Evolutionary conservation across 352 stramenopile genomes (phyloP), one percentile per base, ranked within the genome.

Genomic region (Phytophthora parvispora): DNA sequence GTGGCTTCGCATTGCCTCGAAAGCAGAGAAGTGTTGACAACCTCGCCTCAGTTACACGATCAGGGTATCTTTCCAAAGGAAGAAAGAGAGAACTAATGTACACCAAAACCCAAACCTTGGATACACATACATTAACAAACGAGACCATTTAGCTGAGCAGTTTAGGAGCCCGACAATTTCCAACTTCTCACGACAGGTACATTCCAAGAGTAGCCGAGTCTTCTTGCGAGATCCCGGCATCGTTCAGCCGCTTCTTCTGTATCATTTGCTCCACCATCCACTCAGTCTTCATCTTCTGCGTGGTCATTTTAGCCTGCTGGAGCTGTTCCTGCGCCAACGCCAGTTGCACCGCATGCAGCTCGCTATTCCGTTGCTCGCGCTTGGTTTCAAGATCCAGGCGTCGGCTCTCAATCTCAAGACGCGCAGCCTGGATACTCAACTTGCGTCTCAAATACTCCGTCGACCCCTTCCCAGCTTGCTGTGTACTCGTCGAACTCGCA

Each of bases 241-340:
- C 78, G 29, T 60, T 72, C 9, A 88, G 56, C 22, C 75, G 60
- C 40, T 88, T 88, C 65, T 86, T 88, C 25, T 88, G 80, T 36
- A 88, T 53, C 59, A 78, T 64, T 57, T 86, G 78, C n/a, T 88
- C 77, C 22, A 86, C 65, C 53, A 86, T 62, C 80, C 77, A 86
- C 56, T 88, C 77, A 4, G 60, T 72, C 47, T 76, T 82, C 49
- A 86, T 74, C 64, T 86, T 88, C 47, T 86, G 77, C 8, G 77
- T 86, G 5, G 61, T 60, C 50, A 86, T 52, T 31, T 82, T 81
- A 16, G 77, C 75, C 40, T 88, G 80, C 18, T 84, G 76, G n/a
- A 88, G 56, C 65, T 88, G 78, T 31, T 88, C 80, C 64, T 83
- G 72, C 16, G 78, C 80, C 47, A 88, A 63, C 27, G 74, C 73